Conservation (phyloP, 257 asterid species). For the Solanum chiquidenum region DNA sequence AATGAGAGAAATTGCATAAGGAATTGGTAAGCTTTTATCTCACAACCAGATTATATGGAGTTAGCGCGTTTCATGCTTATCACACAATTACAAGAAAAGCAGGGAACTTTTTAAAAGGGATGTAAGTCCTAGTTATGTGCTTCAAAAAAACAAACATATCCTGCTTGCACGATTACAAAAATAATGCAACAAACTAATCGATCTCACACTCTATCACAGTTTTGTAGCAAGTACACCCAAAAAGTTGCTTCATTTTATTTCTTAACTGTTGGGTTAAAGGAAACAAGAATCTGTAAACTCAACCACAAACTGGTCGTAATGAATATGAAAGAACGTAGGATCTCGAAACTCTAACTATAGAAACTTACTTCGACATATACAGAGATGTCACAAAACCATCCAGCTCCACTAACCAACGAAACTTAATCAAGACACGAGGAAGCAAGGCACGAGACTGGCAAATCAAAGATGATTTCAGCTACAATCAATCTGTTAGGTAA, state of each 20-base stretch:
- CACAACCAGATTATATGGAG: not conserved
- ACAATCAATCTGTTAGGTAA: not conserved
- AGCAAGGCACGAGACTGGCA: not conserved
- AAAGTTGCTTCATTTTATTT: not conserved
- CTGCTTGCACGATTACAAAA: not conserved
- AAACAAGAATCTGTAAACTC: not conserved
- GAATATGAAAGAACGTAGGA: not conserved
- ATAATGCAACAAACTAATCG: not conserved
- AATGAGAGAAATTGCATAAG: not conserved
- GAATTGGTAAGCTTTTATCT: not conserved
- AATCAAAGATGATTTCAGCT: not conserved
- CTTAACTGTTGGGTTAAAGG: not conserved
- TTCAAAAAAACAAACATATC: not conserved
- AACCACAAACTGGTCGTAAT: not conserved
- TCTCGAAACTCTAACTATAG: not conserved
- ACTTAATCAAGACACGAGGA: not conserved
- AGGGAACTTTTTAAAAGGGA: not conserved
- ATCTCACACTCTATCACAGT: not conserved
- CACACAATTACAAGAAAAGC: not conserved
- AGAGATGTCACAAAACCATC: not conserved
- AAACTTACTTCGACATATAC: not conserved
- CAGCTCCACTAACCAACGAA: not conserved
- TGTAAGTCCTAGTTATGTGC: not conserved
- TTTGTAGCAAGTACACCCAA: not conserved
- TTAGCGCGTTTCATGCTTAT: not conserved